These are phyloP conservation scores for Lichtheimia hyalospora DNA, from an alignment of 371 early-diverging fungal species.

Conservation along the genomic window DNA sequence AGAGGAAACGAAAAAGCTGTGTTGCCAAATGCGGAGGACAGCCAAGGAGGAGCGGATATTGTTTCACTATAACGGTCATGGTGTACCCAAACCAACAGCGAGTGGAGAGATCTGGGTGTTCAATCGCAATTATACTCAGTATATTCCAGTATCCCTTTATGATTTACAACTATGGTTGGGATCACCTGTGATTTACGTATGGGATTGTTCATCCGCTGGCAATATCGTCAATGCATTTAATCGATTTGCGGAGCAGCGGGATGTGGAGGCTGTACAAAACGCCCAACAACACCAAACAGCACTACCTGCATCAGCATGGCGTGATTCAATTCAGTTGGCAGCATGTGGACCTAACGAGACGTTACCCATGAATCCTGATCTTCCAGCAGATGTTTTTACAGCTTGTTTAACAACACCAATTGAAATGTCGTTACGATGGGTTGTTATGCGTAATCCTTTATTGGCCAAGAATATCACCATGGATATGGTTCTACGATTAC, in stretches of 20 bases:
- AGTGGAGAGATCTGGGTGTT: constrained; percentile 99
- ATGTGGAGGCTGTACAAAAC: constrained; percentile 59
- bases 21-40: constrained; percentile 76
- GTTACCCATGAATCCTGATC: constrained; percentile 90
- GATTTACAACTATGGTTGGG: constrained; percentile 94
- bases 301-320: constrained; percentile 55
- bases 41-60: constrained; percentile 94
- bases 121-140: constrained; percentile 96
- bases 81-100: constrained; percentile 93
- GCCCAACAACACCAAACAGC: constrained; percentile 33
- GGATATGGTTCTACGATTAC: constrained; percentile 87
- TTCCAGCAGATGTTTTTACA: constrained; percentile 97
- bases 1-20: constrained; percentile 90
- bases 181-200: constrained; percentile 94
- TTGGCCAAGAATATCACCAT: constrained; percentile 69
- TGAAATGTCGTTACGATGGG: constrained; percentile 92
- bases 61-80: constrained; percentile 98
- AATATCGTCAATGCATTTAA: constrained; percentile 89
- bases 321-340: constrained; percentile 92
- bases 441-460: constrained; percentile 84
- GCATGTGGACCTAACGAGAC: constrained; percentile 87
- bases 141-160: constrained; percentile 91
- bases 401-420: constrained; percentile 96
- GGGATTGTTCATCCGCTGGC: constrained; percentile 95
- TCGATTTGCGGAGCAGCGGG: constrained; percentile 84